Conservation (phyloP, 2,329 filamentous ascomycete species). For the Thielaviopsis punctulata region DNA sequence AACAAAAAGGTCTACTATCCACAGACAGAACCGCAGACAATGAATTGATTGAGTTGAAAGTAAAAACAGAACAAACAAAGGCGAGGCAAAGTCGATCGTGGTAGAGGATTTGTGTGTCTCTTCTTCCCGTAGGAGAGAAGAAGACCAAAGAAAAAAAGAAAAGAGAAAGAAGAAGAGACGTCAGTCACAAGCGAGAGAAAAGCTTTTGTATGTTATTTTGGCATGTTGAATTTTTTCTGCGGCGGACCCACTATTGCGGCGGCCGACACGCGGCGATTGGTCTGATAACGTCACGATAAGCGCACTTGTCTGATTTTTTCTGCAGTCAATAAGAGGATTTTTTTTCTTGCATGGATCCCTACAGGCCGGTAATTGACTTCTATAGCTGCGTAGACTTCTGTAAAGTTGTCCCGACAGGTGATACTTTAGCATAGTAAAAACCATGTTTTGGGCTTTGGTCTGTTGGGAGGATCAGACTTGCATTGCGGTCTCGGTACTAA, state of each 20-base stretch:
- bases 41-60: conserved; percentile 15
- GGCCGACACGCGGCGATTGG: conserved; percentile 7
- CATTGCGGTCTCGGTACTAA: neutral
- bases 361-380: neutral
- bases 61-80: conserved; percentile 17
- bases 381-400: neutral
- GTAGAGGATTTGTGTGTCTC: conserved; percentile 23
- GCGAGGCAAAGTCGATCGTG: conserved; percentile 14
- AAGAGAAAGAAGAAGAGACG: conserved; percentile 15
- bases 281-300: conserved; percentile 6
- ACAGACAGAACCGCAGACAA: conserved; percentile 20
- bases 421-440: too few species aligned
- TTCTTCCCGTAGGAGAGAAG: conserved; percentile 37
- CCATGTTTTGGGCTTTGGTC: neutral
- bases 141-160: conserved; percentile 25
- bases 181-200: neutral
- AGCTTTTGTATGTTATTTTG: neutral
- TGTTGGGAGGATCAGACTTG: neutral
- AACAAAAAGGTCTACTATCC: conserved; percentile 17
- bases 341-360: neutral
- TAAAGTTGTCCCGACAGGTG: too few species aligned
- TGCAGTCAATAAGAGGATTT: neutral
- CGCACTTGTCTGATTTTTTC: neutral
- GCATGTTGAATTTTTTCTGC: conserved; percentile 1
- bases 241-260: conserved; percentile 1